A percentile compares a stretch with the other conserved stretches of the same genome.
Evolutionary conservation across 306 rosid genomes (phyloP).

Genomic region (Lablab purpureus): DNA sequence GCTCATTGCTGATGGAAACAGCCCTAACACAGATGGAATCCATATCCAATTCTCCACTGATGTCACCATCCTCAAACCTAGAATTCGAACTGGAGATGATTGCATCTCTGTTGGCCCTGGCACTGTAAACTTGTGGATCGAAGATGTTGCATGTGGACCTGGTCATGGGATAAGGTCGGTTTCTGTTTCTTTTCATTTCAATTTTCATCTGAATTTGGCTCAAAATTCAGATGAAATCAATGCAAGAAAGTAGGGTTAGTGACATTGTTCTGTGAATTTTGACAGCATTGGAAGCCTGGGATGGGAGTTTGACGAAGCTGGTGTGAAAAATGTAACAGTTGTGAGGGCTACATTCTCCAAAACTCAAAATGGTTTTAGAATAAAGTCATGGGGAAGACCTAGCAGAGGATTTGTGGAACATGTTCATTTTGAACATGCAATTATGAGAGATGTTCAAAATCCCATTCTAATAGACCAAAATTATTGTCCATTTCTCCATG

Average conservation of each 20-base stretch:
- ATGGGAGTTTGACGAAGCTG: constrained; percentile 50
- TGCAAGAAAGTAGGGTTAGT: too few species aligned
- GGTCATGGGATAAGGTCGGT: constrained; percentile 75
- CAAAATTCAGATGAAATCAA: too few species aligned
- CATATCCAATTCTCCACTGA: constrained; percentile 57
- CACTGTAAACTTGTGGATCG: constrained; percentile 61
- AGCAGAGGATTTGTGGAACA: constrained; percentile 57
- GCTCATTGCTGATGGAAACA: constrained; percentile 48
- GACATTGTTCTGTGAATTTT: too few species aligned
- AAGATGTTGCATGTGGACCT: constrained; percentile 64
- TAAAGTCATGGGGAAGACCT: constrained; percentile 71
- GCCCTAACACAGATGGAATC: constrained; percentile 82
- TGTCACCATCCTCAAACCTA: constrained; percentile 52
- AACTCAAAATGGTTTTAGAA: constrained; percentile 66
- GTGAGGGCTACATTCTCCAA: constrained; percentile 38
- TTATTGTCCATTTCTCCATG: constrained; percentile 54
- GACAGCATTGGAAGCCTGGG: constrained; percentile 78
- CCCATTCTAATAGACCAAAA: constrained; percentile 64
- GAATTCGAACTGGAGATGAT: constrained; percentile 65
- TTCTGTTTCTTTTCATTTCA: background rate
- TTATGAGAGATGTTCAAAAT: constrained; percentile 58
- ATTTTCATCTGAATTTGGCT: too few species aligned
- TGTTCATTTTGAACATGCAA: constrained; percentile 51
- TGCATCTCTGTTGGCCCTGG: constrained; percentile 73
- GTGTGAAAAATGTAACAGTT: constrained; percentile 72